Percentiles rank a stretch among this genome's conserved stretches.
phyloP scores from a whole-genome alignment of 2,329 filamentous ascomycete species.

The Penicillium psychrosexuale region DNA sequence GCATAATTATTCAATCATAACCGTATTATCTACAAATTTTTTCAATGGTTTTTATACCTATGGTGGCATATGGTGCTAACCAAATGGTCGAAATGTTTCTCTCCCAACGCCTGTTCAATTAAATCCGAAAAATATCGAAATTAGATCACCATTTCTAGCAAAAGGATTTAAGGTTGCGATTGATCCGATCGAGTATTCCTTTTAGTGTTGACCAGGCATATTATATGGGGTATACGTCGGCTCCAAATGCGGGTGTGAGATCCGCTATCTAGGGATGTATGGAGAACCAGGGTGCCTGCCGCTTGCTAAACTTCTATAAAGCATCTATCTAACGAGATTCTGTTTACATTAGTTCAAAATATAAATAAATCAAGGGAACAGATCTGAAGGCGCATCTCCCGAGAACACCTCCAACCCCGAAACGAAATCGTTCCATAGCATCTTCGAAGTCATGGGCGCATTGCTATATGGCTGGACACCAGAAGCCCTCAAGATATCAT shows the following conservation, averaged over 20 bases:
- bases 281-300: neutral
- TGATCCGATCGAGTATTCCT: neutral
- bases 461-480: constrained; percentile 8
- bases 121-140: neutral
- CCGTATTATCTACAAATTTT: too few relatives aligned
- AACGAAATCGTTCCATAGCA: constrained; percentile 10
- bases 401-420: constrained; percentile 4
- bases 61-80: neutral
- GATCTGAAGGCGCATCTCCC: neutral
- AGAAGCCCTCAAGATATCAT: constrained; percentile 2
- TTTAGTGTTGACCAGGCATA: neutral
- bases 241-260: neutral
- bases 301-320: neutral
- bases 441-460: constrained; percentile 16
- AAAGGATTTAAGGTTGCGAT: neutral
- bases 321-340: neutral
- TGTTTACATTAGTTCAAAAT: neutral
- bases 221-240: too few relatives aligned
- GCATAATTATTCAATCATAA: neutral
- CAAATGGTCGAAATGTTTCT: neutral
- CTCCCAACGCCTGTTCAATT: neutral
- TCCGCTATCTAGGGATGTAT: neutral
- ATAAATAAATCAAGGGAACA: neutral
- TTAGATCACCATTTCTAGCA: too few relatives aligned
- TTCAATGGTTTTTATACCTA: too few relatives aligned